Evolutionary conservation across 1,139 yeast species (phyloP).

Genomic region (Sugiyamaella xylanicola): DNA sequence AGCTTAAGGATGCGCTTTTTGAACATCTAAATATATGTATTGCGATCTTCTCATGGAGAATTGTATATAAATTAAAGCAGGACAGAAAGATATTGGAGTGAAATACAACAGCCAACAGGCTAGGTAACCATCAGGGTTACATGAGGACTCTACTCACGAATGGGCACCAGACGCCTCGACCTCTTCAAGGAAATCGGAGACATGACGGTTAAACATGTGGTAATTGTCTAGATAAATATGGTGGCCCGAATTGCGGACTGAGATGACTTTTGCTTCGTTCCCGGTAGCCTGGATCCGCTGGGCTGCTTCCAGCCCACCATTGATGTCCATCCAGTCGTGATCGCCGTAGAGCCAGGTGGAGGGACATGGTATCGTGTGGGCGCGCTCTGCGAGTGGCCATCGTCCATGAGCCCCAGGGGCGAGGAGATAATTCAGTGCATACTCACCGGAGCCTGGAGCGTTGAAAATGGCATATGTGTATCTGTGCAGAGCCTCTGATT

Average conservation of each 20-base stretch:
- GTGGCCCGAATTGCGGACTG: conserved; percentile 68
- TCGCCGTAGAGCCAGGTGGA: conserved; percentile 73
- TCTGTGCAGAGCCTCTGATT: conserved; percentile 48
- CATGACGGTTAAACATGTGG: conserved; percentile 55
- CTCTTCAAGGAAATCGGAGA: conserved; percentile 46
- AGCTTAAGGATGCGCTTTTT: too few relatives aligned
- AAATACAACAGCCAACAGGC: too few relatives aligned
- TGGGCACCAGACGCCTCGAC: not conserved
- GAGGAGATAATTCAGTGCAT: conserved; percentile 61
- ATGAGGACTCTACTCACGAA: too few relatives aligned
- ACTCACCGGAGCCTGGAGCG: conserved; percentile 64
- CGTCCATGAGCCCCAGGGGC: conserved; percentile 80
- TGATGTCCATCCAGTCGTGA: conserved; percentile 82
- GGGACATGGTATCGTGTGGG: conserved; percentile 42
- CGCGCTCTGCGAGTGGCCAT: conserved; percentile 71
- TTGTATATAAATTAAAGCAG: too few relatives aligned
- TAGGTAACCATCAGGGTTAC: too few relatives aligned
- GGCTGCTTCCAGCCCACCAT: conserved; percentile 64
- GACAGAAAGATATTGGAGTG: too few relatives aligned
- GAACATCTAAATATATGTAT: too few relatives aligned
- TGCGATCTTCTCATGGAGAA: too few relatives aligned
- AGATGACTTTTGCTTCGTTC: conserved; percentile 45
- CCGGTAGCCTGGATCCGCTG: conserved; percentile 41
- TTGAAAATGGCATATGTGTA: conserved; percentile 64
- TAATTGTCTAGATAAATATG: conserved; percentile 79